These are phyloP conservation scores for Cornus suecica DNA, from an alignment of 148 eudicot species.

Conservation along the genomic window DNA sequence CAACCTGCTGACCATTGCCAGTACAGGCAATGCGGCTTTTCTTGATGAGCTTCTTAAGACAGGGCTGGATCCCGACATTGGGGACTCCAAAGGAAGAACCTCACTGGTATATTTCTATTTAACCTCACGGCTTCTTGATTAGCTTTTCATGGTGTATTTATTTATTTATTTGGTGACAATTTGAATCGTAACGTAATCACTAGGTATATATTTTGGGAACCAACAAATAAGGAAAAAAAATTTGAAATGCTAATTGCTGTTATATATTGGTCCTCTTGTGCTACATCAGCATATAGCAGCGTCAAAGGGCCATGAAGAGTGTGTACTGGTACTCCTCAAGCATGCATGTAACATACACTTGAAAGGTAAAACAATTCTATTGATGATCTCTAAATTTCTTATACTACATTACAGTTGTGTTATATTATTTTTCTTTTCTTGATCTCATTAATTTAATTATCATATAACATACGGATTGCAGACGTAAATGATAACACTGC, in stretches of 20 bases:
- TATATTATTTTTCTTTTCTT: not conserved
- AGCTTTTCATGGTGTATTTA: not conserved
- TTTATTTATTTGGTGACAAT: not conserved
- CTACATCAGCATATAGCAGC: conserved; percentile 47
- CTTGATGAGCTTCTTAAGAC: conserved; percentile 55
- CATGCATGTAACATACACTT: conserved; percentile 45
- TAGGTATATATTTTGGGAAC: too few relatives aligned
- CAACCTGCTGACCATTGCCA: conserved; percentile 42
- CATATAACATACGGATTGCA: conserved; percentile 12
- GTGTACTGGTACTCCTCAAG: conserved; percentile 46
- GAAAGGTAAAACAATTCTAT: conserved; percentile 26
- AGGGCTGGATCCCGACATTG: conserved; percentile 41
- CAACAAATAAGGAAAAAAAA: too few relatives aligned
- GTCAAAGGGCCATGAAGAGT: conserved; percentile 52
- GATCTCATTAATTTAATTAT: not conserved
- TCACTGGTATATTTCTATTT: conserved; percentile 33
- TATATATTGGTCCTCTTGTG: too few relatives aligned
- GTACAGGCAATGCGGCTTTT: conserved; percentile 50
- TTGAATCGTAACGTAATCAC: too few relatives aligned
- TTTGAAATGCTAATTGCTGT: not conserved
- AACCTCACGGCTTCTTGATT: not conserved
- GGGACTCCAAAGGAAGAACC: conserved; percentile 45
- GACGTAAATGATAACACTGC: conserved; percentile 48
- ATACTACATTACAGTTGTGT: not conserved
- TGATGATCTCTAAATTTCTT: not conserved